Conservation (phyloP, 495 filamentous ascomycete genomes). For the Penicillium parvum region DNA sequence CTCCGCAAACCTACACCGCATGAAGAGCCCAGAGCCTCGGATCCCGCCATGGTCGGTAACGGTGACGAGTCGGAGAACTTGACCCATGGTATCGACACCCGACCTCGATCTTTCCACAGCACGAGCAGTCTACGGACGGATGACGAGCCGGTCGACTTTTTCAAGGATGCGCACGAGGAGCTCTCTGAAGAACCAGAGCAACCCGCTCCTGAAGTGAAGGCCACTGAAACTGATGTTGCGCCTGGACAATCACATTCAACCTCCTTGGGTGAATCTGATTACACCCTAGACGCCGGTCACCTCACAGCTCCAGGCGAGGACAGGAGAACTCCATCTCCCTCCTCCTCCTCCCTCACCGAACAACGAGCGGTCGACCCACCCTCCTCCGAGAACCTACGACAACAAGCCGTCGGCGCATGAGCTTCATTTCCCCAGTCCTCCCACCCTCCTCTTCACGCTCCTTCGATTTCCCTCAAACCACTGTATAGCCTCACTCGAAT, state of each 20-base stretch:
- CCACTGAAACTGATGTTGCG: too few species aligned
- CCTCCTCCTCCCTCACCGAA: conserved; percentile 19
- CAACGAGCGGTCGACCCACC: conserved; percentile 18
- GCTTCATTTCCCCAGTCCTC: neutral
- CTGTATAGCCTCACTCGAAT: conserved; percentile 20
- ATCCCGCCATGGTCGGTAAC: conserved; percentile 32
- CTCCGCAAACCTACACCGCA: conserved; percentile 48
- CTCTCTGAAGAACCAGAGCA: conserved; percentile 4
- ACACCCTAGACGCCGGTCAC: conserved; percentile 6
- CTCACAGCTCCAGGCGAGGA: conserved; percentile 15
- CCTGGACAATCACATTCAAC: conserved; percentile 3
- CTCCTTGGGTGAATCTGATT: conserved; percentile 10
- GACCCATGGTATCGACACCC: conserved; percentile 20
- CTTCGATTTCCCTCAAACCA: conserved; percentile 8
- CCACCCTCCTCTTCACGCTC: neutral
- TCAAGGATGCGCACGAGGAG: conserved; percentile 22
- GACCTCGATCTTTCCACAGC: conserved; percentile 36
- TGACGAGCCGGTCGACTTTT: conserved; percentile 24
- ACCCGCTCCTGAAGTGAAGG: neutral
- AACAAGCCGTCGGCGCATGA: conserved; percentile 33
- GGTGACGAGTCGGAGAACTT: conserved; percentile 29
- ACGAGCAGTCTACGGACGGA: conserved; percentile 30
- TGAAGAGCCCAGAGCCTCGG: conserved; percentile 41
- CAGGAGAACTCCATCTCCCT: conserved; percentile 10
- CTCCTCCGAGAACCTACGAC: conserved; percentile 24